Conservation (phyloP, 139 green algal genomes). For the Chlorella vulgaris region DNA sequence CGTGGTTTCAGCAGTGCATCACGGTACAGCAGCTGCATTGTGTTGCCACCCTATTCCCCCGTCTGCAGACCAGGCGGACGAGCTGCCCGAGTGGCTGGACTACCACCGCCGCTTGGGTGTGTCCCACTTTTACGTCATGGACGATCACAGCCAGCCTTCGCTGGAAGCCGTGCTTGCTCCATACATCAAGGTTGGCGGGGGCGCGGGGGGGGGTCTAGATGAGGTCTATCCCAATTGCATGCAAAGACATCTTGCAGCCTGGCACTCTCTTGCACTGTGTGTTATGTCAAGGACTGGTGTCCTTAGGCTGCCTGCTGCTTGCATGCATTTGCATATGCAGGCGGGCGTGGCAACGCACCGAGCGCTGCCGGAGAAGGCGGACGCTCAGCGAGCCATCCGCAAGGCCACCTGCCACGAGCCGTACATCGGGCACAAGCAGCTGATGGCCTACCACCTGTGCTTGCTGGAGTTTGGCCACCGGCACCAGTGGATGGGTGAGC, state of each 20-base stretch:
- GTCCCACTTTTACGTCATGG: constrained; percentile 19
- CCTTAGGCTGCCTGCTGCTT: neutral
- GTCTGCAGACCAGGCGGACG: constrained; percentile 13
- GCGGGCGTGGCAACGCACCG: neutral
- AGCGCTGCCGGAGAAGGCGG: neutral
- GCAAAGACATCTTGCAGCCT: too few species aligned
- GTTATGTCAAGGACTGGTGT: too few species aligned
- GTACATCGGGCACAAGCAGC: neutral
- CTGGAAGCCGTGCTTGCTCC: neutral
- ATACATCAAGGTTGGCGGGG: constrained; percentile 12
- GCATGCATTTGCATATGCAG: neutral
- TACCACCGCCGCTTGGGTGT: constrained; percentile 22
- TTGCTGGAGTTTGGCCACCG: constrained; percentile 8
- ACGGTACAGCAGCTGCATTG: too few species aligned
- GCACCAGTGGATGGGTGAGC: constrained; percentile 34
- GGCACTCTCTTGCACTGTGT: too few species aligned
- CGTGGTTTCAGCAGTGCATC: too few species aligned
- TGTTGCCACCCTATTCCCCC: too few species aligned
- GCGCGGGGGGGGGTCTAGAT: neutral
- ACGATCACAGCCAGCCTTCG: constrained; percentile 9
- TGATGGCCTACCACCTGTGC: constrained; percentile 34
- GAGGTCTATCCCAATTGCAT: neutral
- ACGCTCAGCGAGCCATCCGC: neutral
- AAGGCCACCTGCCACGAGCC: neutral
- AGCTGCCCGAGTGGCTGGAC: constrained; percentile 36